These are phyloP conservation scores for Aspergillus ustus DNA, from an alignment of 2,329 filamentous ascomycete genomes.

Conservation along the genomic window DNA sequence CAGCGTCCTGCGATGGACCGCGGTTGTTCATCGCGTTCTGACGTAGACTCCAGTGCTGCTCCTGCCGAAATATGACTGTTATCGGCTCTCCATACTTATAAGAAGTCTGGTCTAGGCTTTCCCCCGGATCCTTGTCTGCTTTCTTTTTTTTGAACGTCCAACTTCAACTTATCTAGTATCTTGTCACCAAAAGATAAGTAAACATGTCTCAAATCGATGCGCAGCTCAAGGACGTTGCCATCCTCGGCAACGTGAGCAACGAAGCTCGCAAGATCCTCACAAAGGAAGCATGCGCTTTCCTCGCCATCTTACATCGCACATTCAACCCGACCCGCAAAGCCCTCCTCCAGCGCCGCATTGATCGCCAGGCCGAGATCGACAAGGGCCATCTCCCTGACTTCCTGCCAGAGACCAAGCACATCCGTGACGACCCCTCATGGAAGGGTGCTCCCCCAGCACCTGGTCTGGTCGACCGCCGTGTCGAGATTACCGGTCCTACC, in stretches of 20 bases:
- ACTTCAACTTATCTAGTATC: background rate
- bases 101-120: conserved; percentile 18
- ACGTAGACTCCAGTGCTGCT: conserved; percentile 11
- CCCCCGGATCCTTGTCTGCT: conserved; percentile 6
- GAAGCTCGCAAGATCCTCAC: conserved; percentile 88
- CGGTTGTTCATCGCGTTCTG: conserved; percentile 24
- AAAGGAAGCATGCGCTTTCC: conserved; percentile 86
- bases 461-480: conserved; percentile 87
- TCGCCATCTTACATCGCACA: conserved; percentile 90
- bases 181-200: background rate
- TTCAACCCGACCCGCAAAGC: conserved; percentile 90
- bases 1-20: conserved; percentile 25
- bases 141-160: conserved; percentile 2
- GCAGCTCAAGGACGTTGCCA: conserved; percentile 84
- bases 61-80: conserved; percentile 13
- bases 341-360: conserved; percentile 82
- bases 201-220: conserved; percentile 71
- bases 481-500: conserved; percentile 96
- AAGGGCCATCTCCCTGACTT: conserved; percentile 89
- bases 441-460: conserved; percentile 89
- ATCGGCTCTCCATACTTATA: conserved; percentile 16
- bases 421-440: conserved; percentile 93
- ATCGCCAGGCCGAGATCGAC: conserved; percentile 91
- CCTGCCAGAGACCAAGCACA: conserved; percentile 91
- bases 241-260: conserved; percentile 79